Percentiles rank a stretch among this genome's conserved stretches.
These are phyloP conservation scores for Picea mariana DNA, from an alignment of 83 land plant species.

Conservation along the genomic window DNA sequence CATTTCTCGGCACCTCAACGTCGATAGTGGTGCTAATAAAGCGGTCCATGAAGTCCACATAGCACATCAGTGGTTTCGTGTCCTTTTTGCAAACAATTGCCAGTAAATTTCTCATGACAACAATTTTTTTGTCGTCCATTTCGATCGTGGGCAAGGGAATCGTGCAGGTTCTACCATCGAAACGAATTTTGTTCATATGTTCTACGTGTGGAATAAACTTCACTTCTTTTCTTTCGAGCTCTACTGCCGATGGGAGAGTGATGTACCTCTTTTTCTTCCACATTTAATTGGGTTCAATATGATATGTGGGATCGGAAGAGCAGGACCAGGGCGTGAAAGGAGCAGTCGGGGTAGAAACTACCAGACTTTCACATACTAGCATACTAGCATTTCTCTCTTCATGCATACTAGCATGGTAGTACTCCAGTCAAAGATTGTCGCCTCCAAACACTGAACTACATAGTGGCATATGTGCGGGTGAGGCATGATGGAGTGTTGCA, in stretches of 20 bases:
- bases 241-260: neutral
- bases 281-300: no score
- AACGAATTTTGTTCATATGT: neutral
- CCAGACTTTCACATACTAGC: no score
- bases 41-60: neutral
- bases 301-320: no score
- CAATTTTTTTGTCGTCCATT: neutral
- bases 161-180: neutral
- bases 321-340: no score
- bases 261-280: no score
- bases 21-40: neutral
- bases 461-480: no score
- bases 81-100: neutral
- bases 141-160: neutral
- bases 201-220: neutral
- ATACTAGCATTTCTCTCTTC: no score
- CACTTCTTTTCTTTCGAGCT: neutral
- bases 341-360: no score
- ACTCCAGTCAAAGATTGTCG: slow-evolving; percentile 18
- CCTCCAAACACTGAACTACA: no score
- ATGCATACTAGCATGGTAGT: no score
- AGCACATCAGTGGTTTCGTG: neutral
- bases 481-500: no score
- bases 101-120: neutral
- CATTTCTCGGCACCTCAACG: neutral